Percentiles rank a stretch among this genome's conserved stretches.
Evolutionary conservation across 129 eudicot genomes (phyloP).

Genomic region (Cynara cardunculus): DNA sequence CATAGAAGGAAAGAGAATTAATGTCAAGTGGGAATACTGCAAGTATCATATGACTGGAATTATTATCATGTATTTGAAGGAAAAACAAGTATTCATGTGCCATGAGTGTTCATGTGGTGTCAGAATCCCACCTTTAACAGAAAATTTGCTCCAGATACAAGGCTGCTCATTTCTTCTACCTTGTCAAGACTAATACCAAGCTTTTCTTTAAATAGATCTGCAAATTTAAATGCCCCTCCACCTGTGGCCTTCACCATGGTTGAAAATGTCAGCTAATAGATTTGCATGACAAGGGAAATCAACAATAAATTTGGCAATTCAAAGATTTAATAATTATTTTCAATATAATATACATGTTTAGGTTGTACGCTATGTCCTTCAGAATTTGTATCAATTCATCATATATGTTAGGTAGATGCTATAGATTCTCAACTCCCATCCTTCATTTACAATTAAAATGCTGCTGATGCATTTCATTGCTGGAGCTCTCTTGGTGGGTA

Average conservation of each 20-base stretch:
- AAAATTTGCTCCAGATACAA: conserved; percentile 92
- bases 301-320: conserved; percentile 15
- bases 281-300: conserved; percentile 5
- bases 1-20: conserved; percentile 8
- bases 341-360: not conserved
- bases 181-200: conserved; percentile 80
- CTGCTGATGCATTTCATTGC: not conserved
- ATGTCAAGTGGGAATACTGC: not conserved
- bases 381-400: not conserved
- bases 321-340: not conserved
- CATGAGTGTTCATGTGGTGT: conserved; percentile 4
- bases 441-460: not conserved
- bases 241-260: conserved; percentile 83
- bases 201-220: conserved; percentile 81
- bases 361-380: not conserved
- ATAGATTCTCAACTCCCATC: not conserved
- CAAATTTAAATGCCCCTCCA: conserved; percentile 96
- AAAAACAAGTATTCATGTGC: not conserved
- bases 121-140: conserved; percentile 68
- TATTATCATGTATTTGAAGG: not conserved
- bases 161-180: conserved; percentile 90
- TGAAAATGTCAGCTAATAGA: conserved; percentile 8
- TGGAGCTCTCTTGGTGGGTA: not conserved
- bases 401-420: not conserved
- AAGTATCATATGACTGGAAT: not conserved